Evolutionary conservation across 1,284 basidiomycete genomes (phyloP), one percentile per base, ranked within the genome.

Genomic region (Heliocybe sulcata): DNA sequence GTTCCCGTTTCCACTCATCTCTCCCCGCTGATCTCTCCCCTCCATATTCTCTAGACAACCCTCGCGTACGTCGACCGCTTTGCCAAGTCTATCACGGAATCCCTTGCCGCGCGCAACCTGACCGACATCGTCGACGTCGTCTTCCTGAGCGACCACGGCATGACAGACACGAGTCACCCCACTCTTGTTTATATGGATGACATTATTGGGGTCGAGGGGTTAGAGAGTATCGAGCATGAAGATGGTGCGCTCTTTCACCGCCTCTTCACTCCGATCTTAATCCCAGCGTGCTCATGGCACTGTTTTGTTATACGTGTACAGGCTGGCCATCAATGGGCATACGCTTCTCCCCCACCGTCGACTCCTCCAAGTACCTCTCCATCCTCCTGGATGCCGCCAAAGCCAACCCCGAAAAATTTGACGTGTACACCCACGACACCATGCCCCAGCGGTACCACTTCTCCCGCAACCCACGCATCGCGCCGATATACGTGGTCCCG

Each of bases 61-160:
- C 77, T 97, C 16, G 63, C 65, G 16, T 61, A 80, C 52, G 83
- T 95, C 1, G 94, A 98, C 65, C 64, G 65, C 9, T 95, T 95
- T 62, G 84, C 92, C 1, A 82, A 79, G 55, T 73, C 83, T 51
- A 70, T 97, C 12, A 81, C 87, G 57, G 67, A 71, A 1, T 75
- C 79, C 1, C 71, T 96, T 29, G 77, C 77, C 27, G 70, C 73
- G n/a, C 81, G 94, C 1, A 91, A 94, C 63, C 74, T 95, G 29
- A 83, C 81, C 1, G 80, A 88, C 35, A 87, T 96, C 26, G 87
- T 95, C 27, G 91, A 97, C 66, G 76, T 97, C 26, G 78, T 96
- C 25, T 92, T 95, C 62, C 91, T 97, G 52, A 90, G 87, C 56
- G 94, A 97, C 68, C 94, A 97, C 65, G 94, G 94, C 2, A 96